Evolutionary conservation across 1,139 yeast species (phyloP).

Genomic region (Wickerhamiella pararugosa): DNA sequence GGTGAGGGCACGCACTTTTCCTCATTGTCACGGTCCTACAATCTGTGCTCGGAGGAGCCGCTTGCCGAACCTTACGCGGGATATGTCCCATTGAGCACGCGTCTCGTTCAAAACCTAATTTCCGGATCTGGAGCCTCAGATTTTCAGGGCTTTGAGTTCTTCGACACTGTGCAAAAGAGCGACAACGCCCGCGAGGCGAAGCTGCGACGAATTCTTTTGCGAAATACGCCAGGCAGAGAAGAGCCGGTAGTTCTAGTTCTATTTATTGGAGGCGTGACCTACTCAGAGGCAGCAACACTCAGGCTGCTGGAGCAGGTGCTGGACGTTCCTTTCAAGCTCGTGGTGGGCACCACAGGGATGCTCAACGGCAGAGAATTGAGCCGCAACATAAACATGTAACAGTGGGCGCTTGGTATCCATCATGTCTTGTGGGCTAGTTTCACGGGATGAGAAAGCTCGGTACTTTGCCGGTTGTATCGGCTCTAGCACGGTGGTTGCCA

Average conservation of each 20-base stretch:
- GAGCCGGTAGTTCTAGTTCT: constrained; percentile 32
- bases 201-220: constrained; percentile 22
- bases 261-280: constrained; percentile 67
- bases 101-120: constrained; percentile 27
- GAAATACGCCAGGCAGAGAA: constrained; percentile 20
- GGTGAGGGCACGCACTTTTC: constrained; percentile 11
- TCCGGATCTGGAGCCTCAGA: constrained; percentile 4
- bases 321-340: constrained; percentile 16
- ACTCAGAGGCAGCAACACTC: constrained; percentile 58
- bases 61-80: constrained; percentile 28
- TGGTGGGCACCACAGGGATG: constrained; percentile 42
- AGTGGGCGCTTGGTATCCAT: too few relatives aligned
- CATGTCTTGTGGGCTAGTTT: too few relatives aligned
- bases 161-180: constrained; percentile 7
- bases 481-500: too few relatives aligned
- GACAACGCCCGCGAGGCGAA: constrained; percentile 22
- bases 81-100: constrained; percentile 31
- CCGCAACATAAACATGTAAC: too few relatives aligned
- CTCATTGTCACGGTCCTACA: constrained; percentile 19
- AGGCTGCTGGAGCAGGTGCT: constrained; percentile 19
- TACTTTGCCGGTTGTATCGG: too few relatives aligned
- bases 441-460: too few relatives aligned
- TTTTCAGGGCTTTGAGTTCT: background rate
- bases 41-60: constrained; percentile 23
- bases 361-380: constrained; percentile 30